Conservation (phyloP, 495 filamentous ascomycete species). For the Glarea lozoyensis region DNA sequence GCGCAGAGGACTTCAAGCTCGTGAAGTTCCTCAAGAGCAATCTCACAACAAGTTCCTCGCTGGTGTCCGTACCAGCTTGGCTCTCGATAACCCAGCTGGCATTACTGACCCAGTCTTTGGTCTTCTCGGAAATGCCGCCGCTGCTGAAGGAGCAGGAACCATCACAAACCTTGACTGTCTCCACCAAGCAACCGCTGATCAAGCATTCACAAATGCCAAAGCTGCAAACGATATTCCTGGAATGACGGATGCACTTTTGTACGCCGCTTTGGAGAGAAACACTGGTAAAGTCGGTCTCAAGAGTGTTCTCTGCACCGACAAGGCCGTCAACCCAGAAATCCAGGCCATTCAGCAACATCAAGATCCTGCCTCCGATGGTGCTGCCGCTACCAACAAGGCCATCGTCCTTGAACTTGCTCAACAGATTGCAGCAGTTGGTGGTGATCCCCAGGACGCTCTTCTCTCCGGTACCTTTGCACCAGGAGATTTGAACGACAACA, state of each 20-base stretch:
- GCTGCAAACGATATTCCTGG: conserved; percentile 46
- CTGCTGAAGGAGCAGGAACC: conserved; percentile 42
- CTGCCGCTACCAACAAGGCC: conserved; percentile 40
- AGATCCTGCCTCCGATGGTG: conserved; percentile 46
- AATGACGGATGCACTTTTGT: conserved; percentile 50
- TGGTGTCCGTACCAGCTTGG: conserved; percentile 34
- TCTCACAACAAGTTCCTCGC: conserved; percentile 49
- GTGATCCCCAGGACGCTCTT: conserved; percentile 46
- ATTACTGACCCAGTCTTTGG: conserved; percentile 54
- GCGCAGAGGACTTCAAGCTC: conserved; percentile 25
- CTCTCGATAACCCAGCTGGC: conserved; percentile 50
- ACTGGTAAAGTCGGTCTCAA: conserved; percentile 46
- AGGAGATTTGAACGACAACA: conserved; percentile 45
- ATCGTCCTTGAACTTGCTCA: conserved; percentile 46
- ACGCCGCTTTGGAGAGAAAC: conserved; percentile 55
- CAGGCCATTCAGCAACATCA: conserved; percentile 55
- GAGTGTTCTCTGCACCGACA: conserved; percentile 41
- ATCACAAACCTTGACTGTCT: conserved; percentile 55
- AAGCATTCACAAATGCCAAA: conserved; percentile 63
- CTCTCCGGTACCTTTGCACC: conserved; percentile 50
- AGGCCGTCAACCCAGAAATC: conserved; percentile 62
- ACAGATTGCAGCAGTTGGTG: conserved; percentile 47
- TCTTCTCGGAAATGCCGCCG: conserved; percentile 55
- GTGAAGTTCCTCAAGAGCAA: conserved; percentile 43
- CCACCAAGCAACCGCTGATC: conserved; percentile 58